Base-by-base conservation (phyloP, 352 stramenopile species). In the Phytophthora rubi region DNA sequence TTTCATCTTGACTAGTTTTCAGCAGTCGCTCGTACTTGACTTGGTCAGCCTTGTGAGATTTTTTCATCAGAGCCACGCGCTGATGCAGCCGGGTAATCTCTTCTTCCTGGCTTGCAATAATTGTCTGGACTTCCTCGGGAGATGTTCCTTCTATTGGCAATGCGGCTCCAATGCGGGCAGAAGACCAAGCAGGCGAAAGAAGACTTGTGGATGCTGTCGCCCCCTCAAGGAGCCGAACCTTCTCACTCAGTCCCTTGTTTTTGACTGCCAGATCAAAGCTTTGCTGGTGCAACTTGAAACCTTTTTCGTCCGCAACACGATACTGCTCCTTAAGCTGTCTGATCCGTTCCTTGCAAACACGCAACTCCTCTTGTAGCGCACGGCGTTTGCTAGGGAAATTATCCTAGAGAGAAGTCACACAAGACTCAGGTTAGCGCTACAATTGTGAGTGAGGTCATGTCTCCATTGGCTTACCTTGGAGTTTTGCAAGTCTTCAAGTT, bases 401-500 rank as follows among this genome's bases (percentile, higher is more conserved):
- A n/a, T 86, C 75, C 85, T 92, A 35, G 2, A 52, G 2, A 4
- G 6, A 30, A 52, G 28, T 49, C 13, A 18, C 13, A 54, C 10
- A 35, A 9, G n/a, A 3, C 13, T 5, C 10, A 4, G 12, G 9
- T 37, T 54, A 33, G 26, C 26, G 2, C 48, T 9, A 21, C 9
- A 21, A 30, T 52, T 30, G 18, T 28, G 6, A 48, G 42, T 52
- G 45, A 3, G 28, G 18, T 2, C 2, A 52, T 30, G n/a, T 3
- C 3, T 28, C 8, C 35, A 15, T 15, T 49, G 6, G 0, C 33
- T 12, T 55, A 87, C 85, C 60, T 88, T 80, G 37, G 76, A 66
- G n/a, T 80, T 81, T 56, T 89, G 73, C 0, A 91, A 67, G 48
- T 89, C 79, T 48, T 91, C 81, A n/a, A 93, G 69, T 23, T 89